A percentile compares a stretch with the other conserved stretches of the same genome.
Evolutionary conservation across 2,329 filamentous ascomycete genomes (phyloP).

Genomic region (Lecanicillium sp.): DNA sequence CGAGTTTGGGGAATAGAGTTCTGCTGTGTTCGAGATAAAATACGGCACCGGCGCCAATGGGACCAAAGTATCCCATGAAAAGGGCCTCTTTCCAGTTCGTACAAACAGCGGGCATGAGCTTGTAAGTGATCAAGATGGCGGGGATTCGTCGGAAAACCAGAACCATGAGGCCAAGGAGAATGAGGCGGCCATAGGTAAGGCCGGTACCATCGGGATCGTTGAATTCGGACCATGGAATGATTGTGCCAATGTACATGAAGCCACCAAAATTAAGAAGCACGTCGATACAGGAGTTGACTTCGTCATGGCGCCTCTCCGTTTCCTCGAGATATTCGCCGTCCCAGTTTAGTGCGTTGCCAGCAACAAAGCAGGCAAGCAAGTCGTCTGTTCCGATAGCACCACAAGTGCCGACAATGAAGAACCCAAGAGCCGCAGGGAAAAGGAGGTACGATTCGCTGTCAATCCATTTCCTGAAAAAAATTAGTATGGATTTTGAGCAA

Average conservation of each 20-base stretch:
- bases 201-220: constrained; percentile 46
- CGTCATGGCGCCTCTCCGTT: constrained; percentile 49
- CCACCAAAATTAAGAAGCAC: constrained; percentile 54
- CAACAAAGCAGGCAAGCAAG: constrained; percentile 54
- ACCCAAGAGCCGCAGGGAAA: constrained; percentile 44
- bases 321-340: constrained; percentile 54
- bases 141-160: constrained; percentile 52
- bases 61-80: constrained; percentile 65
- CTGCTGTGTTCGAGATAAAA: constrained; percentile 59
- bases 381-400: constrained; percentile 54
- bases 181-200: constrained; percentile 43
- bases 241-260: constrained; percentile 53
- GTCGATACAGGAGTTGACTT: constrained; percentile 54
- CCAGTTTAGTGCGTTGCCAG: constrained; percentile 56
- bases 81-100: constrained; percentile 52
- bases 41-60: constrained; percentile 69
- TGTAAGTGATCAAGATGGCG: constrained; percentile 47
- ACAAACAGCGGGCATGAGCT: constrained; percentile 46
- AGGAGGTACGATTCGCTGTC: constrained; percentile 49
- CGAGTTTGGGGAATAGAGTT: constrained; percentile 33
- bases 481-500: not conserved
- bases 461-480: constrained; percentile 41
- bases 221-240: constrained; percentile 51
- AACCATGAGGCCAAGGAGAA: constrained; percentile 47
- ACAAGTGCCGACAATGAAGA: constrained; percentile 53